phyloP scores from a whole-genome alignment of 164 flowering plant genomes.

The Euptelea pleiosperma region DNA sequence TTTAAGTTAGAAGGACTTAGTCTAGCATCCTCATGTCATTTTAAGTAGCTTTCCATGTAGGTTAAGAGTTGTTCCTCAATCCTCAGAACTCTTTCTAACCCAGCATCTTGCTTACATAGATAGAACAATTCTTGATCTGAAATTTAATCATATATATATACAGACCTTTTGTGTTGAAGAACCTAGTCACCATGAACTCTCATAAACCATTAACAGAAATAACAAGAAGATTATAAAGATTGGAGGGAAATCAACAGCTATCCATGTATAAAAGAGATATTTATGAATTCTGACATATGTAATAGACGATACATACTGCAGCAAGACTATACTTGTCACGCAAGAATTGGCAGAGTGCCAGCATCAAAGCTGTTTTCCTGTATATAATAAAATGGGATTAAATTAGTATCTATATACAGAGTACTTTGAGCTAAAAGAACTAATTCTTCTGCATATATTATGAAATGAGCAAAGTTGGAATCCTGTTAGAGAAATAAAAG shows the following conservation, averaged over 20 bases:
- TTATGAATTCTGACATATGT: neutral
- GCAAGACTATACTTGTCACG: slow-evolving; percentile 97
- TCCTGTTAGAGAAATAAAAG: neutral
- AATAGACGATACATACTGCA: slow-evolving; percentile 56
- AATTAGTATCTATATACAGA: neutral
- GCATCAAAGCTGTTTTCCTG: slow-evolving; percentile 98
- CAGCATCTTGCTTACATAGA: too few relatives aligned
- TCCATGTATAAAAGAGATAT: slow-evolving; percentile 2
- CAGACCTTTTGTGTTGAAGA: too few relatives aligned
- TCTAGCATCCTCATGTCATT: too few relatives aligned
- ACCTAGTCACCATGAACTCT: too few relatives aligned
- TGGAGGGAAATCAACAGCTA: neutral
- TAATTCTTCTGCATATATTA: neutral
- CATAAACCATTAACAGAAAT: neutral
- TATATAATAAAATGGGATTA: slow-evolving; percentile 5
- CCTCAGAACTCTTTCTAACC: too few relatives aligned
- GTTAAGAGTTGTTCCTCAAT: too few relatives aligned
- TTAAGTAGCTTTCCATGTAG: too few relatives aligned
- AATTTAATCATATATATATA: too few relatives aligned
- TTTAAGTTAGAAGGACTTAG: too few relatives aligned
- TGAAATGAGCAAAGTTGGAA: neutral
- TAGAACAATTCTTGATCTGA: too few relatives aligned
- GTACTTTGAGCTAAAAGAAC: neutral
- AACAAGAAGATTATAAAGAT: neutral
- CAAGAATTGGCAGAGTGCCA: slow-evolving; percentile 67